Evolutionary conservation across 1,284 basidiomycete species (phyloP), one percentile per base, ranked within the genome.

Genomic region (Trichosporon faecale): DNA sequence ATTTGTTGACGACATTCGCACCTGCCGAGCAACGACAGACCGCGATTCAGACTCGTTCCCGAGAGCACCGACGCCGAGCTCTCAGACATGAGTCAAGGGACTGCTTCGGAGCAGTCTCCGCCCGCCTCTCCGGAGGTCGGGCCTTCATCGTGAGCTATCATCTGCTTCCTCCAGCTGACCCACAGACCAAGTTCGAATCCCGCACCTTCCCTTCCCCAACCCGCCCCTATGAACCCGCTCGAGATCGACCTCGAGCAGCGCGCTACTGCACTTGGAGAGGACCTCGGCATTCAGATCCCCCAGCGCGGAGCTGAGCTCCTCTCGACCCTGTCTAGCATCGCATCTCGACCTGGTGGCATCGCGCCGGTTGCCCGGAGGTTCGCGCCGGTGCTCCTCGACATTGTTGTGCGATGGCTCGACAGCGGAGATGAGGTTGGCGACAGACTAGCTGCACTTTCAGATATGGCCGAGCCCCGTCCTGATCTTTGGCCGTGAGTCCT

Each of bases 401-500:
- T 83, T 2, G 66, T 80, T 11, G 80, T 78, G 2, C 73, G 78
- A 31, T 83, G 81, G 83, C 68, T 82, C 2, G 74, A 79, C 0
- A 64, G 68, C 25, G 8, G 71, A 8, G 60, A 64, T 6, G 76
- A 77, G 2, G 70, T 72, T 37, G 75, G 81, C 80, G 73, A 71
- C 66, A 16, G 80, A 25, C 65, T 83, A 14, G 65, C 64, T 18
- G 70, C 78, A 0, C 65, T 83, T 3, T 73, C 79, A 1, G 70
- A 70, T 0, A n/a, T 84, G 0, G 76, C 77, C 14, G 75, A 78
- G 21, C 68, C 73, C 16, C 63, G 75, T 12, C 78, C 79, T 1
- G 80, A 80, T 21, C 70, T 82, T 2, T 84, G 82, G 82, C 76
- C 71, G 82, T 83, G 65, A 68, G 81, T 80, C 4, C 21, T 0